Conservation (phyloP, 345 rosid species). For the Arabidopsis arenosa region DNA sequence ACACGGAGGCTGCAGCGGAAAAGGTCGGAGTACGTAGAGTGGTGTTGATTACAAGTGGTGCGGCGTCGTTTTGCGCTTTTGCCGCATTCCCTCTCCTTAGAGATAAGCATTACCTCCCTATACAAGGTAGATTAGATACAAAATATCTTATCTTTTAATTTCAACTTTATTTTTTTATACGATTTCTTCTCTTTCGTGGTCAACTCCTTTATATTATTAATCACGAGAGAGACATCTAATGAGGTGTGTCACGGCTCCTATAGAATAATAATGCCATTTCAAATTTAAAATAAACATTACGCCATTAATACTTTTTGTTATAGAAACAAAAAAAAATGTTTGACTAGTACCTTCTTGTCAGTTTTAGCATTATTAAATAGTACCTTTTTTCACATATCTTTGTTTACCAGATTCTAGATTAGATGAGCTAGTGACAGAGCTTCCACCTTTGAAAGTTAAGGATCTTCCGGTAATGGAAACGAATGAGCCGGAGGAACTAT, state of each 20-base stretch:
- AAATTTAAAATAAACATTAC: too few relatives aligned
- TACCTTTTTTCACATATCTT: too few relatives aligned
- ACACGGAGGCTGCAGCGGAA: neutral
- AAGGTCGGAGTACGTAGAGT: neutral
- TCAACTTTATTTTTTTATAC: neutral
- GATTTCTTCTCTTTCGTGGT: neutral
- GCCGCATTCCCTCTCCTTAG: neutral
- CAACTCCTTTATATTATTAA: neutral
- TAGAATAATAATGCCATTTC: too few relatives aligned
- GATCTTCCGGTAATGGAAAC: constrained; percentile 50
- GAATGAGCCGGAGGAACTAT: constrained; percentile 27
- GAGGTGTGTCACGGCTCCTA: too few relatives aligned
- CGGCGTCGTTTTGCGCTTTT: neutral
- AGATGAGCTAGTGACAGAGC: constrained; percentile 49
- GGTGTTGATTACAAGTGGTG: neutral
- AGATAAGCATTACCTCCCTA: neutral
- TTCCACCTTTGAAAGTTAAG: constrained; percentile 53
- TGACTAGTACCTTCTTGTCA: too few relatives aligned
- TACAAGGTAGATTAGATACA: neutral
- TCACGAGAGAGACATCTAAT: neutral
- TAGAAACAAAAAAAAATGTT: too few relatives aligned
- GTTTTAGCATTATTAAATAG: too few relatives aligned
- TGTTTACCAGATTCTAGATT: constrained; percentile 26
- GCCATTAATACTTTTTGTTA: too few relatives aligned
- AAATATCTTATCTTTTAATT: neutral